Evolutionary conservation across 352 stramenopile genomes (phyloP).

Genomic region (Aphanomyces stellatus): DNA sequence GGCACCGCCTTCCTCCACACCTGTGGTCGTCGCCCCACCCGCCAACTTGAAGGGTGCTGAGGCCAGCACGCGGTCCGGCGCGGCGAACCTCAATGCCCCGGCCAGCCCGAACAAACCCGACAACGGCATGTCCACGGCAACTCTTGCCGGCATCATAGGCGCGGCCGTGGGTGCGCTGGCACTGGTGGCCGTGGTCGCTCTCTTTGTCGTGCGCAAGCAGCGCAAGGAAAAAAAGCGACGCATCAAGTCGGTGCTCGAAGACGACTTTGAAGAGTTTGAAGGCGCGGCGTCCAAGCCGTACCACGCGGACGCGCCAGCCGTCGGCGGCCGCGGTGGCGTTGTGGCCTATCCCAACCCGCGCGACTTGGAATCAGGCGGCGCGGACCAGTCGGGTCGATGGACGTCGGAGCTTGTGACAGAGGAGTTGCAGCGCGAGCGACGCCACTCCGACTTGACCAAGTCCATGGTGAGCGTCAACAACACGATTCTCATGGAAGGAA

Average conservation of each 20-base stretch:
- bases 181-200: constrained; percentile 37
- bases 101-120: too few relatives aligned
- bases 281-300: not conserved
- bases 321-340: too few relatives aligned
- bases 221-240: constrained; percentile 34
- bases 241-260: constrained; percentile 10
- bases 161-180: constrained; percentile 48
- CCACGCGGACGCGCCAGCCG: too few relatives aligned
- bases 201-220: constrained; percentile 47
- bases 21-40: not conserved
- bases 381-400: not conserved
- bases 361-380: not conserved
- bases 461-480: constrained; percentile 3
- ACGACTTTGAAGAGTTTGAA: constrained; percentile 18
- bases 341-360: not conserved
- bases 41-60: not conserved
- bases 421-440: not conserved
- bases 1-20: not conserved
- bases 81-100: too few relatives aligned
- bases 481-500: not conserved
- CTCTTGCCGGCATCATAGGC: constrained; percentile 33
- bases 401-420: not conserved
- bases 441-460: not conserved
- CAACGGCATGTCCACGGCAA: not conserved
- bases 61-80: not conserved